Evolutionary conservation across 306 rosid genomes (phyloP), one percentile per base, ranked within the genome.

Genomic region (Pyrus bretschneideri): DNA sequence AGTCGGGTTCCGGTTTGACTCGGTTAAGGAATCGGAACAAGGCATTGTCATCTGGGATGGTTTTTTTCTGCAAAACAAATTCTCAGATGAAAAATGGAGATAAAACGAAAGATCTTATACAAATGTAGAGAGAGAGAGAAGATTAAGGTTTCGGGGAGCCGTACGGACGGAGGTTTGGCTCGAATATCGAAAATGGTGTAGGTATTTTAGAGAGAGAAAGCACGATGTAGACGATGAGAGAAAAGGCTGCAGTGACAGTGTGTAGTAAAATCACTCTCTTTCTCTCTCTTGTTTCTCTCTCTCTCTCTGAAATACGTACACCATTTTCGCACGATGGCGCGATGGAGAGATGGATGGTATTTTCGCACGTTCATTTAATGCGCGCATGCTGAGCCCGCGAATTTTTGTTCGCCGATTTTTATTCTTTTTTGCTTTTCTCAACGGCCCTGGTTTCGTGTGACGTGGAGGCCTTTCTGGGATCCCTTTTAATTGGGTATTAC

Each of bases 11-110:
- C 7, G 85, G 77, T 80, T 46, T 14, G 79, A 85, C 60, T 77
- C 81, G 4, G 78, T 22, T 6, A 58, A 66, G 2, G 71, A 45
- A 40, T 83, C 83, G n/a, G 88, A 67, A 86, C 88, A 85, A 4
- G 81, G 70, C 93, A 88, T 81, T 12, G 82, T 64, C 54, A 30
- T 68, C 23, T 2, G 69, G 5, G 25, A 30, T 8, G 18, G 18
- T 11, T 11, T 33, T 2, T 69, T 46, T 22, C 21, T 12, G 23
- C 13, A 40, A 11, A 11, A 29, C 14, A 17, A 51, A 30, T 22
- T 23, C 61, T n/a, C 25, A 21, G 33, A 61, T 63, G n/a, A 21
- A 54, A 51, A 30, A 21, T 29, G 49, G 33, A 1, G n/a, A n/a
- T 38, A 23, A 17, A 46, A 9, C 17, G 27, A 9, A 65, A 25